Evolutionary conservation across 2,329 filamentous ascomycete genomes (phyloP), one percentile per base, ranked within the genome.

Genomic region (Nothophaeocryptopus gaeumannii): DNA sequence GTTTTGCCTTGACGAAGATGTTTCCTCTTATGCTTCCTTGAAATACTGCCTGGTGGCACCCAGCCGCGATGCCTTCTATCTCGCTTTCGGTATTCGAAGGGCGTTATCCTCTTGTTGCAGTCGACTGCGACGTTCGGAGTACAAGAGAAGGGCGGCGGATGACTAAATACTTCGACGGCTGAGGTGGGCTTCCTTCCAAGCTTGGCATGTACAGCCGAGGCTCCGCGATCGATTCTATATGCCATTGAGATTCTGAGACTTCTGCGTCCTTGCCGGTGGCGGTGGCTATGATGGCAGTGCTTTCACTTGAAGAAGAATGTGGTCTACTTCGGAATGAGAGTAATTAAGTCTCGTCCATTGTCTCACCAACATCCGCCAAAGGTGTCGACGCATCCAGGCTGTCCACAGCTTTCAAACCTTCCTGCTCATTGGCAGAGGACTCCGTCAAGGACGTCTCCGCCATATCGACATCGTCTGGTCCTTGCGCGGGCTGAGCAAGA

Each of bases 391-490:
- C 58, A 31, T 58, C 58, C 50, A 60, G 44, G 5, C 45, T 57
- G 8, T 48, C 50, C 4, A 38, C 49, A 5, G 43, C 36, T 14
- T 52, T 53, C 20, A 51, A n/a, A 30, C 44, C 55, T 36, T 45
- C 29, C 46, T 55, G 50, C 33, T 54, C 33, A 34, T 50, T 45
- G 30, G 20, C 41, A 10, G 26, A 20, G 16, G 34, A 14, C 10
- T 40, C 46, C 14, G 51, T 41, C 12, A 57, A 43, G 8, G 39
- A 45, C 14, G 53, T 46, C 11, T 62, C 61, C 9, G 38, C 56
- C 62, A 65, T 65, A 12, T 65, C 63, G 5, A 63, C 56, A 52
- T 65, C 63, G 12, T 56, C 59, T 12, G 56, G 44, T 41, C 53
- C 48, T 26, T 57, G 46, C n/a, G 47, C 52, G 40, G 55, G 40